Evolutionary conservation across 2,329 filamentous ascomycete genomes (phyloP), one percentile per base, ranked within the genome.

Genomic region (Ambrosiella beaveri): DNA sequence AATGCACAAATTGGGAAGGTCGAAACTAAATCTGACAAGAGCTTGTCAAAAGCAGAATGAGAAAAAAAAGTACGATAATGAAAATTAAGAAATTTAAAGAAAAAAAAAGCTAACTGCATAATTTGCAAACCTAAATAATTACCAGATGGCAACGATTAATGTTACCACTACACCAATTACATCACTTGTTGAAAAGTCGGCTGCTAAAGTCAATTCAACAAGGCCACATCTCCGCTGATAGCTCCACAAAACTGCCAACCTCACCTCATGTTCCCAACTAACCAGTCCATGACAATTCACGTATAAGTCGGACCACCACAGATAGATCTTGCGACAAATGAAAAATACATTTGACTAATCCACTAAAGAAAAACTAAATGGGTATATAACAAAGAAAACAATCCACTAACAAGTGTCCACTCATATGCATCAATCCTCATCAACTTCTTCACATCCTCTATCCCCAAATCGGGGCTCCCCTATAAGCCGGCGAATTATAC

Each of bases 401-500:
- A 57, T 51, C 36, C 47, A 53, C 49, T 27, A 51, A 45, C 12
- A 50, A 60, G 49, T 44, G 52, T 17, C 45, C 13, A 13, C 27
- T 4, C 27, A 27, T 27, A 27, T 27, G 27, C 5, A 27, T 27
- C 27, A 27, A 27, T 27, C 27, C 3, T 27, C 5, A 27, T 27
- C 27, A 27, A 27, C 27, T 27, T 27, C 27, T 27, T 27, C 5
- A 27, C 5, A 27, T 27, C 5, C 27, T 27, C 27, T 62, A 78
- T n/a, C 75, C 72, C 76, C 77, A 79, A n/a, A 80, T 78, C 0
- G 76, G 77, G 2, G 70, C 73, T 40, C 75, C 71, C 36, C 71
- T 71, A 63, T 81, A 80, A 5, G 77, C 75, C 4, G 77, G 77
- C 3, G 77, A 78, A 64, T 79, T 78, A 63, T 80, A 79, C 66